Conservation (phyloP, 805 yeast species). For the Candida qinlingensis region DNA sequence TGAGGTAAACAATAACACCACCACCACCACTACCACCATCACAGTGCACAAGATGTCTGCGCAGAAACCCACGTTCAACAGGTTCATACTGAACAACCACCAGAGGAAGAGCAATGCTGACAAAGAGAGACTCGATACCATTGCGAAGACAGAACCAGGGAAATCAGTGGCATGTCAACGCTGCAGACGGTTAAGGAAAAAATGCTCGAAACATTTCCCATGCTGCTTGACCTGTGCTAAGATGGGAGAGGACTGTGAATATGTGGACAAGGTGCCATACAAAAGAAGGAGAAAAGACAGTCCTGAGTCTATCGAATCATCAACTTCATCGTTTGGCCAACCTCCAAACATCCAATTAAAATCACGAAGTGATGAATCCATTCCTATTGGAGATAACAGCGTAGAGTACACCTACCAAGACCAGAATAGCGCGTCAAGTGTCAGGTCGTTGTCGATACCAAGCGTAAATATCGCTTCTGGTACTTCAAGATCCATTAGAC, state of each 20-base stretch:
- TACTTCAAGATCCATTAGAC: neutral
- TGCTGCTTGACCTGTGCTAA: conserved; percentile 42
- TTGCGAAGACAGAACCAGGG: conserved; percentile 3
- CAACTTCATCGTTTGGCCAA: neutral
- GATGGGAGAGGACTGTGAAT: conserved; percentile 31
- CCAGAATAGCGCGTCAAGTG: neutral
- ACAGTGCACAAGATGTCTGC: neutral
- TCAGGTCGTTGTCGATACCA: conserved; percentile 4
- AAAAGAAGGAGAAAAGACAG: conserved; percentile 1
- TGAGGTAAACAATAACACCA: neutral
- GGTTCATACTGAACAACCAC: conserved; percentile 17
- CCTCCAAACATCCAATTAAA: neutral
- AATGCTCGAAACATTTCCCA: conserved; percentile 9
- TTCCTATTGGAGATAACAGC: too few species aligned
- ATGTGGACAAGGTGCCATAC: conserved; percentile 16
- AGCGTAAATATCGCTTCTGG: neutral
- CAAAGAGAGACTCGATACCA: neutral
- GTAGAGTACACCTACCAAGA: conserved; percentile 4
- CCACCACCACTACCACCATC: neutral
- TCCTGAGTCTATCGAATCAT: neutral
- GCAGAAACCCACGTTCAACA: conserved; percentile 3
- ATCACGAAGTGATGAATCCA: too few species aligned
- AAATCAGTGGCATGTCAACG: conserved; percentile 6
- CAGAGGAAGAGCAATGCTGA: conserved; percentile 7
- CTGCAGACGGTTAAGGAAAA: conserved; percentile 9